Percentiles rank a stretch among this genome's conserved stretches.
Evolutionary conservation across 1,139 yeast genomes (phyloP).

Genomic region (Sugiyamaella sp.): DNA sequence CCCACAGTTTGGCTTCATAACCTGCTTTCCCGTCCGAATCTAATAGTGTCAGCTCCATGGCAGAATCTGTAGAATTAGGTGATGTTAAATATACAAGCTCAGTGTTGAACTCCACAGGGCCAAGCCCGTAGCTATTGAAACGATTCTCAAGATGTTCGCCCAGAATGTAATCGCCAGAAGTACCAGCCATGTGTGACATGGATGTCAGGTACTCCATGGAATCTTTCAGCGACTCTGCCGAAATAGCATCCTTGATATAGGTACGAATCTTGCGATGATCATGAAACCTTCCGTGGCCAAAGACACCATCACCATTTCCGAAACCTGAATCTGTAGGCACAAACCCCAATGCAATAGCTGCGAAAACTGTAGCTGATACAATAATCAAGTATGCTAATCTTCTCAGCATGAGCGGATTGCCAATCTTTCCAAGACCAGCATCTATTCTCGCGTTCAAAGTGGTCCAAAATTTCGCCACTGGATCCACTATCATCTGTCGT

Average conservation of each 20-base stretch:
- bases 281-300: conserved; percentile 59
- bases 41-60: conserved; percentile 33
- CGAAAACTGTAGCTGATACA: conserved; percentile 59
- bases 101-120: conserved; percentile 51
- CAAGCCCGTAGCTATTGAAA: conserved; percentile 57
- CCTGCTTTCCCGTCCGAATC: conserved; percentile 26
- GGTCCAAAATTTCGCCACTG: conserved; percentile 63
- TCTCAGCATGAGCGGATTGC: conserved; percentile 84
- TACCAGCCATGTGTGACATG: conserved; percentile 87
- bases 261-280: conserved; percentile 56
- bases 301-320: conserved; percentile 47
- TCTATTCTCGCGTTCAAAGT: conserved; percentile 55
- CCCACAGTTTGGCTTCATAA: conserved; percentile 40
- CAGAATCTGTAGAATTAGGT: conserved; percentile 43
- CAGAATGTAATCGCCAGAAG: conserved; percentile 76
- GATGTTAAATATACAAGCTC: conserved; percentile 64
- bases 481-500: conserved; percentile 58
- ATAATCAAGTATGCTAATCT: conserved; percentile 70
- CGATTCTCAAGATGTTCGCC: conserved; percentile 64
- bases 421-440: conserved; percentile 59
- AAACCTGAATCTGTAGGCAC: conserved; percentile 43
- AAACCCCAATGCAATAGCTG: conserved; percentile 59
- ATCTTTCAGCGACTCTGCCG: conserved; percentile 62
- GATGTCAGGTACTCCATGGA: conserved; percentile 76
- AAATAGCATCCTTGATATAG: conserved; percentile 55